Conservation (phyloP, 768 basidiomycete species). For the Termitomyces sp. region DNA sequence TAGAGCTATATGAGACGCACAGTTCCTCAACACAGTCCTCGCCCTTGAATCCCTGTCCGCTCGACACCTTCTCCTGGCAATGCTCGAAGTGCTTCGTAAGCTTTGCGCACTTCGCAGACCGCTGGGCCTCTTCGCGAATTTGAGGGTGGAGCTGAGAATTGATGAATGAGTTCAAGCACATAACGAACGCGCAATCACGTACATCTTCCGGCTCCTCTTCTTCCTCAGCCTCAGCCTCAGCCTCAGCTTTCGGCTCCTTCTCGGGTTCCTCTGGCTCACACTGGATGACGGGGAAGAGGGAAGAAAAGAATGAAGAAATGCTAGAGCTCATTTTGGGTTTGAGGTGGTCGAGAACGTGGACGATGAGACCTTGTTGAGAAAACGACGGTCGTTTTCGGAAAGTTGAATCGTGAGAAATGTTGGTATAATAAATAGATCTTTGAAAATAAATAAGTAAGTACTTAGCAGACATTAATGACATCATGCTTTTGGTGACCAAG, state of each 20-base stretch:
- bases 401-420: constrained; percentile 9
- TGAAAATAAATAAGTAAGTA: neutral
- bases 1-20: constrained; percentile 41
- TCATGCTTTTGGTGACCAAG: neutral
- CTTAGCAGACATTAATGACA: neutral
- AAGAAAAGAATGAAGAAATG: constrained; percentile 42
- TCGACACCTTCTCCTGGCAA: constrained; percentile 83
- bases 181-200: constrained; percentile 26
- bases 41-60: constrained; percentile 79
- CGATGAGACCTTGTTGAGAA: neutral
- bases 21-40: constrained; percentile 94
- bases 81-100: constrained; percentile 83
- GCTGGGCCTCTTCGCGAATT: constrained; percentile 74
- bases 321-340: constrained; percentile 32
- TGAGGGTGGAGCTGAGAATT: constrained; percentile 56
- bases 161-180: neutral
- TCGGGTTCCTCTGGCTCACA: constrained; percentile 40
- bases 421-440: neutral
- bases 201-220: constrained; percentile 83
- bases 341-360: neutral
- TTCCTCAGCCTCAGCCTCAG: constrained; percentile 33
- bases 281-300: constrained; percentile 39
- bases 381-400: constrained; percentile 15
- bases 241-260: constrained; percentile 55
- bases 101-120: constrained; percentile 59